Conservation (phyloP, 306 rosid species). For the Leucaena leucocephala region DNA sequence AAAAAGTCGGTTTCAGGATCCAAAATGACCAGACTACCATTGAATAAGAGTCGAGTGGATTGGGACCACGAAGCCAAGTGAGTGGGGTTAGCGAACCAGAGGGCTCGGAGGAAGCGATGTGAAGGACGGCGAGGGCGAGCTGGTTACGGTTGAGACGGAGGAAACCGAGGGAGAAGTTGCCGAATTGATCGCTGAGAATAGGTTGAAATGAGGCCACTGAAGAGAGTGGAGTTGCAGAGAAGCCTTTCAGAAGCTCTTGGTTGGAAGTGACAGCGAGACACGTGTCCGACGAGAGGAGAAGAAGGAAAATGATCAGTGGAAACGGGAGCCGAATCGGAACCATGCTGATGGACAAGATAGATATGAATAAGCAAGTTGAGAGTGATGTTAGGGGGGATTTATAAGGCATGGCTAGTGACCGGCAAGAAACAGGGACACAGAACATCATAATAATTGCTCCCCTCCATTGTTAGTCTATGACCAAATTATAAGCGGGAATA, state of each 20-base stretch:
- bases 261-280: slow-evolving; percentile 28
- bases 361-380: slow-evolving; percentile 1
- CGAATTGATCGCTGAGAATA: slow-evolving; percentile 56
- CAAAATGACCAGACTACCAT: slow-evolving; percentile 68
- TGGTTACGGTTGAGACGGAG: slow-evolving; percentile 59
- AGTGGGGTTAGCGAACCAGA: slow-evolving; percentile 74
- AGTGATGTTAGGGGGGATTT: slow-evolving; percentile 18
- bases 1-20: slow-evolving; percentile 41
- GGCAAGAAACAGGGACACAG: background rate
- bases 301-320: background rate
- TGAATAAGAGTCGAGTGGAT: slow-evolving; percentile 61
- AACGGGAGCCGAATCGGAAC: slow-evolving; percentile 28
- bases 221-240: slow-evolving; percentile 53
- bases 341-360: slow-evolving; percentile 43
- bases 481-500: background rate
- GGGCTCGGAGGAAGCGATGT: slow-evolving; percentile 63
- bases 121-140: slow-evolving; percentile 67
- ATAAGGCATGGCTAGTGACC: background rate
- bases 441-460: background rate
- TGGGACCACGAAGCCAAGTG: slow-evolving; percentile 55
- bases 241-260: slow-evolving; percentile 55
- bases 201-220: slow-evolving; percentile 61
- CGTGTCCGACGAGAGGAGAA: slow-evolving; percentile 21
- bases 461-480: background rate
- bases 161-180: slow-evolving; percentile 77